Evolutionary conservation across 208 protist species (phyloP).

Genomic region (Acanthamoeba quina): DNA sequence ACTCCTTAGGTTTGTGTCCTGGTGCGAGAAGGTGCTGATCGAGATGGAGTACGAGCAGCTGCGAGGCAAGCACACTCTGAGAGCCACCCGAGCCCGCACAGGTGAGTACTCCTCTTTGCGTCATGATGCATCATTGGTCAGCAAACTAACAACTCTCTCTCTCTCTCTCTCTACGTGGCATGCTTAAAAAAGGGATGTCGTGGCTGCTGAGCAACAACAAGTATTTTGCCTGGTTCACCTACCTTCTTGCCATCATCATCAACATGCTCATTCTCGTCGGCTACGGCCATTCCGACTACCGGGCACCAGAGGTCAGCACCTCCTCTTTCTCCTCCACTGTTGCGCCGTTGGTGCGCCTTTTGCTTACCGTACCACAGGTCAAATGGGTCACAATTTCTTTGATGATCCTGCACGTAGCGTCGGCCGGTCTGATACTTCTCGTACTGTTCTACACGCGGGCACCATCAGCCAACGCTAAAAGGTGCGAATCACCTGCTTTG

Average conservation of each 20-base stretch:
- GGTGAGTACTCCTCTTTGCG: background rate
- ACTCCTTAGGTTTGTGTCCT: conserved; percentile 35
- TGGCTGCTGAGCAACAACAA: conserved; percentile 10
- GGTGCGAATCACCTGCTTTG: background rate
- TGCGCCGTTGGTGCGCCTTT: background rate
- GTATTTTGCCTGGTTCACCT: conserved; percentile 42
- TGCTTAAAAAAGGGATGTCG: background rate
- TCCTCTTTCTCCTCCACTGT: background rate
- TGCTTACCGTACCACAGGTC: background rate
- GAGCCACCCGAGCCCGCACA: background rate
- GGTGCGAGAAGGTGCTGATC: conserved; percentile 65
- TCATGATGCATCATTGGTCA: background rate
- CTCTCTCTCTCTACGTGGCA: background rate
- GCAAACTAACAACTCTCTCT: background rate
- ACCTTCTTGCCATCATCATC: conserved; percentile 33
- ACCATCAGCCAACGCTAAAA: conserved; percentile 28
- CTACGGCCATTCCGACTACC: conserved; percentile 50
- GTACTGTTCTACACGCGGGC: background rate
- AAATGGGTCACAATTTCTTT: background rate
- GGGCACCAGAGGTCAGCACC: background rate
- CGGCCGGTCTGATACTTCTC: conserved; percentile 4
- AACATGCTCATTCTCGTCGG: conserved; percentile 46
- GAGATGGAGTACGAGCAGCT: conserved; percentile 68
- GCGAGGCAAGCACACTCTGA: background rate
- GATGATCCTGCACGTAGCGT: background rate